Evolutionary conservation across 192 early-diverging fungal species (phyloP).

Genomic region (Linnemannia schmuckeri): DNA sequence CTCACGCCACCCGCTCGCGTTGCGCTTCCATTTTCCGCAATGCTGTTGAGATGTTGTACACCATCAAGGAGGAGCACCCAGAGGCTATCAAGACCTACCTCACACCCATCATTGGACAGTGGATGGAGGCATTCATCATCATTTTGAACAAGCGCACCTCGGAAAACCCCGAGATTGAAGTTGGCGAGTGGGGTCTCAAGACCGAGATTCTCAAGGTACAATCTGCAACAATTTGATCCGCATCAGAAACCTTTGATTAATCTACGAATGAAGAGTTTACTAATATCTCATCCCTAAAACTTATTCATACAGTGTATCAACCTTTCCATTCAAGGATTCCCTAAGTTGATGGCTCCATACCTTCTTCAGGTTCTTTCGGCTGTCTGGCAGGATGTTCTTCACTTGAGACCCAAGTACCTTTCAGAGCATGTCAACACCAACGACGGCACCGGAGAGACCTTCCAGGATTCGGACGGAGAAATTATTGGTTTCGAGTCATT

Average conservation of each 20-base stretch:
- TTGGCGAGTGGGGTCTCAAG: slow-evolving; percentile 75
- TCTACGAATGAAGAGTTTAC: background rate
- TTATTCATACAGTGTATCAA: slow-evolving; percentile 65
- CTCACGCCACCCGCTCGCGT: slow-evolving; percentile 76
- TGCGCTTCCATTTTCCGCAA: slow-evolving; percentile 87
- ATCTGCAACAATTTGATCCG: background rate
- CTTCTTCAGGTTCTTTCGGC: slow-evolving; percentile 68
- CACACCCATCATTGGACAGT: slow-evolving; percentile 81
- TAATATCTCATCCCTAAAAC: background rate
- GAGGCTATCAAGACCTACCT: slow-evolving; percentile 77
- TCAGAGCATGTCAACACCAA: slow-evolving; percentile 51
- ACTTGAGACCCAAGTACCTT: slow-evolving; percentile 68
- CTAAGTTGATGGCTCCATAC: slow-evolving; percentile 69
- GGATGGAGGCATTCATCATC: slow-evolving; percentile 79
- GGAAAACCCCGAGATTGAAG: slow-evolving; percentile 57
- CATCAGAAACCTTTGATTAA: background rate
- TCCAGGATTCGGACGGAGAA: slow-evolving; percentile 81
- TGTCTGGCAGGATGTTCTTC: slow-evolving; percentile 79
- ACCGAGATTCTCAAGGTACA: slow-evolving; percentile 79
- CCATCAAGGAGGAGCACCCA: slow-evolving; percentile 83
- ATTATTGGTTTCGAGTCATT: slow-evolving; percentile 74
- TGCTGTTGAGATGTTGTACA: slow-evolving; percentile 87
- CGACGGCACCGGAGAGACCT: slow-evolving; percentile 57
- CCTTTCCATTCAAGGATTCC: slow-evolving; percentile 70
- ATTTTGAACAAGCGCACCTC: slow-evolving; percentile 72